Conservation (phyloP, 2,329 filamentous ascomycete genomes). For the Phialemonium atrogriseum region DNA sequence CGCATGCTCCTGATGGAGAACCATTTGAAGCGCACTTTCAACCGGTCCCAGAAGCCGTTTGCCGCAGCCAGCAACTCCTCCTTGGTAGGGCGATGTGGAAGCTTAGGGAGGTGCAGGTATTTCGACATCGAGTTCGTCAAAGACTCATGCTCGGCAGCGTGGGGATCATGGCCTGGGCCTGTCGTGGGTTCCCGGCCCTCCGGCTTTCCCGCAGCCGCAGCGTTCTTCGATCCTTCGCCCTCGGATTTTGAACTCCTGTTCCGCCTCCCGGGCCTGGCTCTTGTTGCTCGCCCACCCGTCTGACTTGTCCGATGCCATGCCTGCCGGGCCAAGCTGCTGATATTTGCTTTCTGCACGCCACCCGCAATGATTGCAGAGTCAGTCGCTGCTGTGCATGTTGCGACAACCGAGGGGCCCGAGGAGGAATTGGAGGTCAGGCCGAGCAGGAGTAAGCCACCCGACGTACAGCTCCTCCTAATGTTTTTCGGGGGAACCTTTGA, state of each 20-base stretch:
- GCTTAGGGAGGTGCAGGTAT: constrained; percentile 41
- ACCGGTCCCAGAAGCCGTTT: constrained; percentile 82
- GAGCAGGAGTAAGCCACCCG: constrained; percentile 44
- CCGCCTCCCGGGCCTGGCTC: constrained; percentile 17
- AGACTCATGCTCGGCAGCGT: constrained; percentile 23
- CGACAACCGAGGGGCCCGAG: constrained; percentile 27
- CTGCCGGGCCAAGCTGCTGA: constrained; percentile 26
- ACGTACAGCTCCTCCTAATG: constrained; percentile 43
- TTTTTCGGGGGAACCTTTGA: constrained; percentile 26
- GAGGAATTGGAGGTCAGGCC: constrained; percentile 31
- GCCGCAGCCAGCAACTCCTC: constrained; percentile 88
- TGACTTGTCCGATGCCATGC: constrained; percentile 26
- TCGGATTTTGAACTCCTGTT: constrained; percentile 21
- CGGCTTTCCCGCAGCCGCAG: constrained; percentile 2
- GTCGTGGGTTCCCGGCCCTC: constrained; percentile 4
- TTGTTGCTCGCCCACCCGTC: constrained; percentile 15
- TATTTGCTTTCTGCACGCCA: constrained; percentile 19
- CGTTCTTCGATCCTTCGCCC: constrained; percentile 8
- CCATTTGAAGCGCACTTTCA: constrained; percentile 95
- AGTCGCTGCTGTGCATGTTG: constrained; percentile 28
- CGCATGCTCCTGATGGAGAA: constrained; percentile 88
- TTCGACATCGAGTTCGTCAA: constrained; percentile 46
- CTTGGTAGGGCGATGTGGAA: constrained; percentile 82
- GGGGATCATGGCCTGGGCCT: constrained; percentile 5
- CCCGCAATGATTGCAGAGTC: constrained; percentile 23